Evolutionary conservation across 139 green algal genomes (phyloP), one percentile per base, ranked within the genome.

Genomic region (Nannochloris sp.): DNA sequence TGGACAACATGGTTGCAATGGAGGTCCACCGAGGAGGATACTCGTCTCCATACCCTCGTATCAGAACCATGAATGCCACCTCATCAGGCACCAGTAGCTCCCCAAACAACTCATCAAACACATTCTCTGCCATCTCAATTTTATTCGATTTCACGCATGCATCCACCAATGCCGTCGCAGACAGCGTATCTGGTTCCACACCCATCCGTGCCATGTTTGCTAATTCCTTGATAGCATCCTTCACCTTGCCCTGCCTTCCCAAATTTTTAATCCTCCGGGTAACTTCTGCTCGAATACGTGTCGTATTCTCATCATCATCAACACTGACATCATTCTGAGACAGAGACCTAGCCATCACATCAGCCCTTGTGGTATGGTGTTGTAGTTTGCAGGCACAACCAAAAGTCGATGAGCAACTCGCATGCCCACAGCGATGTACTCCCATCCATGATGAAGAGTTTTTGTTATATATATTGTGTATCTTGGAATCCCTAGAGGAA

Each of bases 71-170:
- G 72, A 91, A 95, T 2, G 83, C 78, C 2, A 95, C 74, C 48
- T 92, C 88, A 66, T 95, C 88, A 17, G 60, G 60, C 4, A 45
- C 16, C 33, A 66, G n/a, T 9, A 66, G 25, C 13, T 45, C 64
- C 84, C 81, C 83, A 70, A 94, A 91, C 16, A 90, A 71, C 71
- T 91, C 76, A 2, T 89, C 78, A 67, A 91, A 91, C 0, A 89
- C 73, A 46, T 46, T 81, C 49, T 88, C 73, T 6, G 87, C 86
- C 67, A 95, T 76, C 16, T 85, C 75, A 80, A 92, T 87, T 50
- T 92, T 81, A 17, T 65, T 62, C 46, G 71, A 82, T 17, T 73
- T 62, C 1, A 63, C 66, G 67, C 86, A 93, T 4, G 86, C 88
- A 57, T 82, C 69, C 25, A 95, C 62, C 59, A 95, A 75, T 4